Percentiles rank a stretch among this genome's conserved stretches.
These are phyloP conservation scores for Fusarium mangiferae DNA, from an alignment of 2,329 filamentous ascomycete species.

Conservation along the genomic window DNA sequence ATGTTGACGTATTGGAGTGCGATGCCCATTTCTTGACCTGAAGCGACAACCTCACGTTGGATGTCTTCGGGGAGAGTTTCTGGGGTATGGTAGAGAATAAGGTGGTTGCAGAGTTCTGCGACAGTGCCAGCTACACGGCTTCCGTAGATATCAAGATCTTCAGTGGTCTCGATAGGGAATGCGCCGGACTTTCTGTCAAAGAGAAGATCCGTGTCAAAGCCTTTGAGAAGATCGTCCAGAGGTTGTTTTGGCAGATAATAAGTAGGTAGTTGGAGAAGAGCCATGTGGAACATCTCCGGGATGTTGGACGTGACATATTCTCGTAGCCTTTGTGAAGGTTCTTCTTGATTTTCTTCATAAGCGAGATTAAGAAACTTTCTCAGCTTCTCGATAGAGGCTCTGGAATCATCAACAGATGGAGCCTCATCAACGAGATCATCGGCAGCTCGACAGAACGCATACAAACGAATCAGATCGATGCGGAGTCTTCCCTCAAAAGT, in stretches of 20 bases:
- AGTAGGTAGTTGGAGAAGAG: conserved; percentile 69
- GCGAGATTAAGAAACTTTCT: conserved; percentile 65
- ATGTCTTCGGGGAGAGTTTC: conserved; percentile 1
- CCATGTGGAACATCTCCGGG: conserved; percentile 60
- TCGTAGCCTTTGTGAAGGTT: not conserved
- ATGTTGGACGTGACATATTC: conserved; percentile 61
- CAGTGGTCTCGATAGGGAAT: conserved; percentile 68
- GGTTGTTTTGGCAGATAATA: conserved; percentile 66
- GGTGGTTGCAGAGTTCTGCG: conserved; percentile 73
- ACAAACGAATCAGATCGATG: conserved; percentile 74
- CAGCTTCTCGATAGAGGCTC: conserved; percentile 68
- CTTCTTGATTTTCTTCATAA: conserved; percentile 13
- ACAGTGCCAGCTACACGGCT: conserved; percentile 78
- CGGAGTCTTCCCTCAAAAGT: conserved; percentile 75
- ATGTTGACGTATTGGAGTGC: conserved; percentile 84
- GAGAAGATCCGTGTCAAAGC: conserved; percentile 74
- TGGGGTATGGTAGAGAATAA: conserved; percentile 69
- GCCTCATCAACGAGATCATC: conserved; percentile 80
- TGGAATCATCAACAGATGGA: conserved; percentile 60
- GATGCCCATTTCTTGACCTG: conserved; percentile 74
- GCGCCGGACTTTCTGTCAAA: conserved; percentile 53
- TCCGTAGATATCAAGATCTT: conserved; percentile 71
- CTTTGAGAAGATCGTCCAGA: conserved; percentile 71
- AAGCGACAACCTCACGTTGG: conserved; percentile 56
- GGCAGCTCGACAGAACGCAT: conserved; percentile 78